Conservation (phyloP, 2,329 filamentous ascomycete genomes). For the Fusarium sp. region DNA sequence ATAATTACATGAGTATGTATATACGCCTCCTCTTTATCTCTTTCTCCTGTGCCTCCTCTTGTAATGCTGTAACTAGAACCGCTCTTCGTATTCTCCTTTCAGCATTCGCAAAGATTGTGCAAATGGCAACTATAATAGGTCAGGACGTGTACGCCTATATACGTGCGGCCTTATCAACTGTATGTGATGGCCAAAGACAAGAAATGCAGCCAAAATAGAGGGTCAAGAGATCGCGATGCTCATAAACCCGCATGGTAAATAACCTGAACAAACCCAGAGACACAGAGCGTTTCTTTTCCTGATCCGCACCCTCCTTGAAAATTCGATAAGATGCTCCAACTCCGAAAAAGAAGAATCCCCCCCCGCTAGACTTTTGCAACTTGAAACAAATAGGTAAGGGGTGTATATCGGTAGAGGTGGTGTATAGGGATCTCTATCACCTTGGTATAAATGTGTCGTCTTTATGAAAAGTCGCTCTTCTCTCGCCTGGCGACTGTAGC, state of each 20-base stretch:
- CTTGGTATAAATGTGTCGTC: background rate
- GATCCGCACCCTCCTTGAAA: conserved; percentile 2
- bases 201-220: conserved; percentile 2
- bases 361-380: conserved; percentile 38
- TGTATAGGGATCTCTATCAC: background rate
- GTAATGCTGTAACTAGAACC: background rate
- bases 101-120: background rate
- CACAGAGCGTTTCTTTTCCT: conserved; percentile 25
- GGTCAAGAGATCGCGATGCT: background rate
- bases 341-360: conserved; percentile 25
- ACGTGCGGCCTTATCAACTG: conserved; percentile 12
- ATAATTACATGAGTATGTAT: conserved; percentile 41
- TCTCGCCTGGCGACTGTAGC: background rate
- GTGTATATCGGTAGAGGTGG: conserved; percentile 1
- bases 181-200: conserved; percentile 3
- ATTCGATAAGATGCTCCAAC: conserved; percentile 25
- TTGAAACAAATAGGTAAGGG: conserved; percentile 16
- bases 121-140: conserved; percentile 9
- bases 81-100: background rate
- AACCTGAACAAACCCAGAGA: conserved; percentile 17
- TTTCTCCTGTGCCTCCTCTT: conserved; percentile 8
- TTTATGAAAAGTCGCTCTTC: conserved; percentile 6
- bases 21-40: conserved; percentile 16
- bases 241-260: conserved; percentile 9
- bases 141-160: conserved; percentile 33